phyloP scores from a whole-genome alignment of 345 rosid species.

The Jatropha curcas region DNA sequence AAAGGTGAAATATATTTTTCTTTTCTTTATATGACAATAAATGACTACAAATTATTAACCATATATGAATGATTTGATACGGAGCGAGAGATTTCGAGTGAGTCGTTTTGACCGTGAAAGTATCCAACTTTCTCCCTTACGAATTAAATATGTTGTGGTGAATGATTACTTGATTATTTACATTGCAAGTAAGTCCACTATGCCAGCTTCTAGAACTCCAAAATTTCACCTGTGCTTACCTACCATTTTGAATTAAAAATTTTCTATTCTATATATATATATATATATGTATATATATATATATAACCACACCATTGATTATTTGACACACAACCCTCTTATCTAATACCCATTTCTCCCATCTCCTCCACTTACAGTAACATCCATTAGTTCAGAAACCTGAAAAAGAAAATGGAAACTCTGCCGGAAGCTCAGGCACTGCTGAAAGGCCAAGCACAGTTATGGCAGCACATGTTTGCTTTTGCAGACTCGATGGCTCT shows the following conservation, averaged over 20 bases:
- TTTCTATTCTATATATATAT: too few relatives aligned
- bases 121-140: too few relatives aligned
- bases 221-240: neutral
- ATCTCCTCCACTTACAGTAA: too few relatives aligned
- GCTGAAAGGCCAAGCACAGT: slow-evolving; percentile 20
- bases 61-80: too few relatives aligned
- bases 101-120: too few relatives aligned
- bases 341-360: neutral
- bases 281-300: too few relatives aligned
- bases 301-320: neutral
- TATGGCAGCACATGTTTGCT: slow-evolving; percentile 22
- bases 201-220: neutral
- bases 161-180: neutral
- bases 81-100: too few relatives aligned
- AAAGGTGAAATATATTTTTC: too few relatives aligned
- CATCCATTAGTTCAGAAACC: too few relatives aligned
- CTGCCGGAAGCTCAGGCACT: neutral
- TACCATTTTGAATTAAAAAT: neutral
- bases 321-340: slow-evolving; percentile 10
- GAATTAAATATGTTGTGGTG: neutral
- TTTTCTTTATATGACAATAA: too few relatives aligned
- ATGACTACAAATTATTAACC: too few relatives aligned
- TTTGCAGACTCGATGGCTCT: slow-evolving; percentile 26
- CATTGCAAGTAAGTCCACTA: neutral
- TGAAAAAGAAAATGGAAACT: neutral